Evolutionary conservation across 768 basidiomycete genomes (phyloP), one percentile per base, ranked within the genome.

Genomic region (Hortiboletus flavorubellus): DNA sequence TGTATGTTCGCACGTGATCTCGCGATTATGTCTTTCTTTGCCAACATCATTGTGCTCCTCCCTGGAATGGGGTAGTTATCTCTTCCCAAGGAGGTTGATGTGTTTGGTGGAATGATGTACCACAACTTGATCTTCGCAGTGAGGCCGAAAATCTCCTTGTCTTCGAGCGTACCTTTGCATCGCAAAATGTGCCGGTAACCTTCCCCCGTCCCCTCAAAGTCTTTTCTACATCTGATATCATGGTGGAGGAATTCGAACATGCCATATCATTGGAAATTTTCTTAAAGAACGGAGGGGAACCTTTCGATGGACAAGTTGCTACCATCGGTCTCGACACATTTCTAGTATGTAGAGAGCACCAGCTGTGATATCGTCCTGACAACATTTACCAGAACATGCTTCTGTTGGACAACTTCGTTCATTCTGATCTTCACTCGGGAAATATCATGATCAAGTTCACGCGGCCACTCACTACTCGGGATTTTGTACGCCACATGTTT

Each of bases 361-460:
- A 31, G 23, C 5, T 31, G 34, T 4, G 10, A 40, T 58, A 50
- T 46, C 56, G 34, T 41, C 49, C 38, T 53, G 8, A 59, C 35
- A 18, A 8, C 23, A 16, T 31, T 35, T 35, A 21, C 16, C 63
- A 98, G 93, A 93, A 98, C 74, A 99, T 99, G 97, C 83, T 99
- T 18, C 77, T 99, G 1, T 77, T 99, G 43, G 97, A 99, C 72
- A 98, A 99, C 72, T 99, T 97, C 72, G 93, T 96, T 10, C 97
- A 98, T 69, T 80, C 90, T 4, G 91, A 93, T 67, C 81, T 93
- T 21, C 91, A 92, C 68, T 89, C 91, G 3, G 96, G 96, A 31
- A 98, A 98, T 69, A 95, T 98, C 72, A 91, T 97, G 87, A 84
- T 99, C 76, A 97, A 96, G 68, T 98, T 98, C 75, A 87, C 84